Conservation (phyloP, 495 filamentous ascomycete species). For the Lentithecium fluviatile region DNA sequence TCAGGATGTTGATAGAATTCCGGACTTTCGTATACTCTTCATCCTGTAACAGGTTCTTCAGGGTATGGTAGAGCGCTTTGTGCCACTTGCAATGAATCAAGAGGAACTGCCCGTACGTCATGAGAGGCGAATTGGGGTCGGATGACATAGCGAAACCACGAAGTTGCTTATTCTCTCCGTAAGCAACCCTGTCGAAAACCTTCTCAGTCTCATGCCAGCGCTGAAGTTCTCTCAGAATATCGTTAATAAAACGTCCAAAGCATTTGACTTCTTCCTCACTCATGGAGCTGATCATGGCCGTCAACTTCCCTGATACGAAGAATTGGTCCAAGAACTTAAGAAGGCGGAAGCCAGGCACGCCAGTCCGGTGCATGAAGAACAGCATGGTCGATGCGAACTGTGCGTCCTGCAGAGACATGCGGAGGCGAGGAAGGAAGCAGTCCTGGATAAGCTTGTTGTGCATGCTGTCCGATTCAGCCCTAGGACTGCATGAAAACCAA, state of each 20-base stretch:
- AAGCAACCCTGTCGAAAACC: constrained; percentile 77
- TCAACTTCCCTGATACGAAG: constrained; percentile 75
- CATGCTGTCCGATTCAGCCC: constrained; percentile 62
- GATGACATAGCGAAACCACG: constrained; percentile 66
- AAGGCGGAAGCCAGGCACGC: constrained; percentile 82
- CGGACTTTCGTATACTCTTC: constrained; percentile 97
- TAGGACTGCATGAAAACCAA: constrained; percentile 63
- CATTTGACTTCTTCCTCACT: constrained; percentile 88
- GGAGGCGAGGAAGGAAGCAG: constrained; percentile 82
- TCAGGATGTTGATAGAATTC: constrained; percentile 90
- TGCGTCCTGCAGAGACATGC: constrained; percentile 80
- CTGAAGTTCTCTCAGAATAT: constrained; percentile 72
- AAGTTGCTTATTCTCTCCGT: constrained; percentile 59
- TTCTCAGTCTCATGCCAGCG: constrained; percentile 78
- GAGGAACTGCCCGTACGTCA: constrained; percentile 84
- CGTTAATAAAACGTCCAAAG: constrained; percentile 81
- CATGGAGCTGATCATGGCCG: constrained; percentile 79
- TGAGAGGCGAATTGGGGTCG: constrained; percentile 58
- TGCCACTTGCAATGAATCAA: constrained; percentile 89
- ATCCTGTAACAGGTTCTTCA: constrained; percentile 74
- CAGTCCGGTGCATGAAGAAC: constrained; percentile 76
- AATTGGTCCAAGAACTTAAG: constrained; percentile 79
- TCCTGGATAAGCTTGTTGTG: constrained; percentile 78
- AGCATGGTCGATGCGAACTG: constrained; percentile 84
- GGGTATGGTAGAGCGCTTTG: constrained; percentile 65